phyloP scores from a whole-genome alignment of 331 rosid genomes.

The Quercus phellos region DNA sequence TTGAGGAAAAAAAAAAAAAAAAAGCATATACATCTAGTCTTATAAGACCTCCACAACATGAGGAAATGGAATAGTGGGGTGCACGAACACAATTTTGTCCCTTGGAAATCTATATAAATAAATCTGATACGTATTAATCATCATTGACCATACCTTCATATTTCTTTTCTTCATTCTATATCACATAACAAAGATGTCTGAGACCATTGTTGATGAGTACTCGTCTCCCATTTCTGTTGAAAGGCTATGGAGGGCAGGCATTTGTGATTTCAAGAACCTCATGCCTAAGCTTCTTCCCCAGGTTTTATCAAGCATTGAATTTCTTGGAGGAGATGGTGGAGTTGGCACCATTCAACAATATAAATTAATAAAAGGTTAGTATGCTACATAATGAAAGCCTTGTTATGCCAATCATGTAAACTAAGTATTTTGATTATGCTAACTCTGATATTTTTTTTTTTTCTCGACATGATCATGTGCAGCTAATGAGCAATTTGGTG shows the following conservation, averaged over 20 bases:
- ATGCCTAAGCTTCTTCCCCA: background rate
- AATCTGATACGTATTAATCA: background rate
- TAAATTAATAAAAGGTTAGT: background rate
- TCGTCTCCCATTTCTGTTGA: background rate
- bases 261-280: background rate
- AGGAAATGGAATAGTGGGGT: background rate
- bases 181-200: background rate
- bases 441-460: background rate
- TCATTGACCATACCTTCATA: background rate
- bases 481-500: background rate
- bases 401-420: background rate
- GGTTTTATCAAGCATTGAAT: background rate
- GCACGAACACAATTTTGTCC: background rate
- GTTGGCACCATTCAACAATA: background rate
- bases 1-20: no score
- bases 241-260: background rate
- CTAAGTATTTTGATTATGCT: background rate
- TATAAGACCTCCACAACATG: no score
- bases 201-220: background rate
- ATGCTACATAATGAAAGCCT: background rate
- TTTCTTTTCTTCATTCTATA: background rate
- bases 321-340: conserved; percentile 3
- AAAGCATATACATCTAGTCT: no score
- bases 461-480: background rate
- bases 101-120: background rate